These are phyloP conservation scores for Dactylellina haptotyla DNA, from an alignment of 2,329 filamentous ascomycete species.

Conservation along the genomic window DNA sequence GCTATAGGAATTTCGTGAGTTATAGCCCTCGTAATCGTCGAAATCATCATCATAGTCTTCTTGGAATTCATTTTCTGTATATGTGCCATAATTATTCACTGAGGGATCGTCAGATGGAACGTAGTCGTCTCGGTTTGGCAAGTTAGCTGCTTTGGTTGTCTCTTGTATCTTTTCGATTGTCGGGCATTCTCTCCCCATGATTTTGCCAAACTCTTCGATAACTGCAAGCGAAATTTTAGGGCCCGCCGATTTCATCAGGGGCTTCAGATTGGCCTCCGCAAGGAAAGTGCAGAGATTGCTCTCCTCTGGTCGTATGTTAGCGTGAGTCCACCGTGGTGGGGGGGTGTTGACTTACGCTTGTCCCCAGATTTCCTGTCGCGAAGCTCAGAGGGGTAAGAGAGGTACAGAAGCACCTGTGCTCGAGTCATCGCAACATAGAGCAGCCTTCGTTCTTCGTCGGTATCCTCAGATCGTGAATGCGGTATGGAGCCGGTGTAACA, in stretches of 20 bases:
- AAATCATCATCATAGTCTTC: slow-evolving; percentile 12
- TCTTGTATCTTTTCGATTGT: slow-evolving; percentile 48
- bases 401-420: slow-evolving; percentile 83
- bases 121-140: slow-evolving; percentile 37
- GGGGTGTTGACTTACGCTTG: slow-evolving; percentile 61
- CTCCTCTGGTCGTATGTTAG: slow-evolving; percentile 57
- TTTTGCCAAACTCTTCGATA: slow-evolving; percentile 57
- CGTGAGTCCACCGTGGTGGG: slow-evolving; percentile 40
- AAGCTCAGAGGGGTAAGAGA: slow-evolving; percentile 75
- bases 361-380: slow-evolving; percentile 65
- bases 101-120: slow-evolving; percentile 38
- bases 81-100: slow-evolving; percentile 5
- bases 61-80: slow-evolving; percentile 11
- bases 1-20: neutral
- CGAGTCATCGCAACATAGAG: slow-evolving; percentile 97
- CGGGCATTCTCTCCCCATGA: slow-evolving; percentile 56
- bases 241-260: slow-evolving; percentile 62
- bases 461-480: slow-evolving; percentile 84
- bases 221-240: slow-evolving; percentile 56
- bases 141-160: slow-evolving; percentile 49
- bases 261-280: slow-evolving; percentile 50
- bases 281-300: slow-evolving; percentile 56
- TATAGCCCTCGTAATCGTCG: slow-evolving; percentile 16
- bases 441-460: slow-evolving; percentile 84
- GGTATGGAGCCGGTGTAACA: slow-evolving; percentile 91